A percentile compares a stretch with the other conserved stretches of the same genome.
phyloP scores from a whole-genome alignment of 2,329 filamentous ascomycete genomes.

The Cordyceps pruinosa region DNA sequence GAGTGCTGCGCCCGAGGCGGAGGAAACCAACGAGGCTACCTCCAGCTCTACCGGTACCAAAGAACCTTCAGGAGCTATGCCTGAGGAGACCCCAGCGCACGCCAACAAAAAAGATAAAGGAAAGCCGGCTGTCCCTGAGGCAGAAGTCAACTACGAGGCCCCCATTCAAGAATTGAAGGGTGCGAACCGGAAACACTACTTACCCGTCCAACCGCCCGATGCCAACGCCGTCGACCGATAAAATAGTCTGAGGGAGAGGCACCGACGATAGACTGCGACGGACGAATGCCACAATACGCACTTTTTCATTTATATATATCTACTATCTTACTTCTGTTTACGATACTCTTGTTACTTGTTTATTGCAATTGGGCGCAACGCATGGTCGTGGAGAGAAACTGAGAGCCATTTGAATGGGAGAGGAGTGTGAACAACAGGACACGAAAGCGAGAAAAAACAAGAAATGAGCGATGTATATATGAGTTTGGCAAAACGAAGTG shows the following conservation, averaged over 20 bases:
- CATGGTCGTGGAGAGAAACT: neutral
- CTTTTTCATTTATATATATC: neutral
- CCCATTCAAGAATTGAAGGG: neutral
- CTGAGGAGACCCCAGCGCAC: neutral
- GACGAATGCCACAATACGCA: too few species aligned
- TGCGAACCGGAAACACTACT: neutral
- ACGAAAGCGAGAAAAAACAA: neutral
- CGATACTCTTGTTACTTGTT: neutral
- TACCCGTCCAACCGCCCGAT: neutral
- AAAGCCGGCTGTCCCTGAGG: neutral
- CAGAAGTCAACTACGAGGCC: neutral
- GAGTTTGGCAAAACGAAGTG: neutral
- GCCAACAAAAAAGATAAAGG: neutral
- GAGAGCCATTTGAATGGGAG: neutral
- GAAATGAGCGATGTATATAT: neutral
- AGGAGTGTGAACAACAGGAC: too few species aligned
- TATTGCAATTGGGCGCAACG: neutral
- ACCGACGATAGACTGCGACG: too few species aligned
- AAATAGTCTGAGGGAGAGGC: neutral
- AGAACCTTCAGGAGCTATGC: neutral
- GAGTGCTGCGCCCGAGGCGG: neutral
- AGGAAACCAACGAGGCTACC: neutral
- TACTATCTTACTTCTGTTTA: neutral
- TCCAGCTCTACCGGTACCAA: neutral
- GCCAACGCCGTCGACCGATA: slow-evolving; percentile 1